Base-by-base conservation (phyloP, 805 yeast species). In the Starmerella potacharoeniae region DNA sequence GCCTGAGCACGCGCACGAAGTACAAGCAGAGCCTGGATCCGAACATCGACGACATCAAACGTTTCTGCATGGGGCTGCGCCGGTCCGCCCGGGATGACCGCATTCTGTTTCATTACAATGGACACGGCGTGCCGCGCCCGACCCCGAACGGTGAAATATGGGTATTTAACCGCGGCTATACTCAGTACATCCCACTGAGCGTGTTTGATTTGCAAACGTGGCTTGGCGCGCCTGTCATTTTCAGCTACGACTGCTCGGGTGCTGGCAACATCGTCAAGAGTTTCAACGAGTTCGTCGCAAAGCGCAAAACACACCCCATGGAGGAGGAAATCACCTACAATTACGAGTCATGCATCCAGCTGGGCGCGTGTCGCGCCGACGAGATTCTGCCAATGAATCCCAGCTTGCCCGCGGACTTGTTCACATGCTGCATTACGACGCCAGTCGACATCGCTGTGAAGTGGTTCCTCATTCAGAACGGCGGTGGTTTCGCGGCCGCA, bases 61-160 rank as follows among this genome's bases (percentile, higher is more conserved):
- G 97, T 49, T 85, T 90, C 62, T 90, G 97, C 68, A 84, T 87
- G 61, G 85, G 95, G 0, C 72, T 93, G 57, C 75, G 98, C 61
- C 76, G 97, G 54, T 84, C 85, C 55, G 95, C 97, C 2, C 87
- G 90, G 65, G 97, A 91, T 58, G 97, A 91, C 67, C 76, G 98
- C 57, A 85, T 91, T 9, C 68, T 93, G 53, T 91, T 93, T 68
- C 97, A 93, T 68, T 93, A 93, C 68, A 93, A 93, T 64, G 98
- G 98, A 6, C 98, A 93, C 66, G 98, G 98, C 29, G 98, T 93
- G 1, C 98, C 98, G 0, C 88, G 88, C 64, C 97, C 98, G 0
- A 93, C 98, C 0, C 82, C 88, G 37, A 81, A 90, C 47, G 98
- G 98, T 29, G 98, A 93, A 66, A 87, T 93, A 31, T 93, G 98